These are phyloP conservation scores for Dactylella cylindrospora DNA, from an alignment of 2,329 filamentous ascomycete species.

Conservation along the genomic window DNA sequence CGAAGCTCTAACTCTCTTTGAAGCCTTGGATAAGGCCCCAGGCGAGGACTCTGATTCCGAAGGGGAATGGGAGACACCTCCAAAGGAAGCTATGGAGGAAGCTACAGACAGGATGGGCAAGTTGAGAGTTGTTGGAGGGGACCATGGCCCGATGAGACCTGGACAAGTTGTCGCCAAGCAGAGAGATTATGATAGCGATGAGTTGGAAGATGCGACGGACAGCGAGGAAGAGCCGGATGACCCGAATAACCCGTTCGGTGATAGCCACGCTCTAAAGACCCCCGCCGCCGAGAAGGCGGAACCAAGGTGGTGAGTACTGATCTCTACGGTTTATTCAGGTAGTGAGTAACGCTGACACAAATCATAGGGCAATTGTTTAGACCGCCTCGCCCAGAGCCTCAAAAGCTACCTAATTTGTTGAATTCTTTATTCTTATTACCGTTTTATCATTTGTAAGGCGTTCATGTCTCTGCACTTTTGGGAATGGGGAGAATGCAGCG, in stretches of 20 bases:
- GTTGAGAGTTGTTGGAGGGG: constrained; percentile 56
- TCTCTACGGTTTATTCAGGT: not conserved
- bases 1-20: constrained; percentile 86
- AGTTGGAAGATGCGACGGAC: constrained; percentile 55
- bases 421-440: not conserved
- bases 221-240: constrained; percentile 67
- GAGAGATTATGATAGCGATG: constrained; percentile 58
- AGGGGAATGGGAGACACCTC: constrained; percentile 63
- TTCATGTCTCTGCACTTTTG: not conserved
- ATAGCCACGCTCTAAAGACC: constrained; percentile 70
- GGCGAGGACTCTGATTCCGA: constrained; percentile 73
- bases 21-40: constrained; percentile 85
- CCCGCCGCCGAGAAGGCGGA: constrained; percentile 55
- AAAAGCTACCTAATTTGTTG: too few species aligned
- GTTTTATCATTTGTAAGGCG: not conserved
- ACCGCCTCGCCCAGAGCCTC: too few species aligned
- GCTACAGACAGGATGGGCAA: constrained; percentile 57
- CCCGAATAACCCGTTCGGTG: constrained; percentile 84
- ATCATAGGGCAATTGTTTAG: constrained; percentile 18
- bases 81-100: constrained; percentile 56
- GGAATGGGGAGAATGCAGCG: not conserved
- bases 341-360: not conserved
- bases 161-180: constrained; percentile 49
- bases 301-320: constrained; percentile 45
- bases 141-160: constrained; percentile 50